Evolutionary conservation across 1,139 yeast genomes (phyloP).

Genomic region (Hanseniaspora uvarum): DNA sequence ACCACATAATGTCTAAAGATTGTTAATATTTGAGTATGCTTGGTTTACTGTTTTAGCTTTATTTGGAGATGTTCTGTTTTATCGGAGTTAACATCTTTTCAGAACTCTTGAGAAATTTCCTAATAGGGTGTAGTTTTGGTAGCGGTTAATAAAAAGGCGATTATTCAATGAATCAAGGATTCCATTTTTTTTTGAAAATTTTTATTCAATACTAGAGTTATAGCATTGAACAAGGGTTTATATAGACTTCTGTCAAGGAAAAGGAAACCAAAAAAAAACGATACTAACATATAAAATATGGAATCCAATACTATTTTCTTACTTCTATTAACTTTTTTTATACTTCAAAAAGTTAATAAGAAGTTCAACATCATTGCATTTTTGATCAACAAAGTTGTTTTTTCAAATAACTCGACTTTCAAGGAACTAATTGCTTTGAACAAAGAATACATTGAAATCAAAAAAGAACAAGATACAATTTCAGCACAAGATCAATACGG

Average conservation of each 20-base stretch:
- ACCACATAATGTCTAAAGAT: too few relatives aligned
- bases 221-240: too few relatives aligned
- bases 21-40: too few relatives aligned
- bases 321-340: constrained; percentile 8
- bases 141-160: too few relatives aligned
- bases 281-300: not conserved
- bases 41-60: too few relatives aligned
- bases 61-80: too few relatives aligned
- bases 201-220: too few relatives aligned
- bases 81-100: too few relatives aligned
- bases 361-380: constrained; percentile 6
- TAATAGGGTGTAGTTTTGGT: too few relatives aligned
- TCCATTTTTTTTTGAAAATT: too few relatives aligned
- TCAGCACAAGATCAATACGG: constrained; percentile 93
- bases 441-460: constrained; percentile 39
- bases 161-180: too few relatives aligned
- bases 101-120: too few relatives aligned
- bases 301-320: constrained; percentile 14
- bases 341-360: constrained; percentile 12
- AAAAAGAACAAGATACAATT: constrained; percentile 48
- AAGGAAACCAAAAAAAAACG: not conserved
- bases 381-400: constrained; percentile 2
- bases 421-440: not conserved
- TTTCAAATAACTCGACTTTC: constrained; percentile 4
- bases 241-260: not conserved